Evolutionary conservation across 106 monocot species (phyloP).

Genomic region (Dactylorhiza incarnata): DNA sequence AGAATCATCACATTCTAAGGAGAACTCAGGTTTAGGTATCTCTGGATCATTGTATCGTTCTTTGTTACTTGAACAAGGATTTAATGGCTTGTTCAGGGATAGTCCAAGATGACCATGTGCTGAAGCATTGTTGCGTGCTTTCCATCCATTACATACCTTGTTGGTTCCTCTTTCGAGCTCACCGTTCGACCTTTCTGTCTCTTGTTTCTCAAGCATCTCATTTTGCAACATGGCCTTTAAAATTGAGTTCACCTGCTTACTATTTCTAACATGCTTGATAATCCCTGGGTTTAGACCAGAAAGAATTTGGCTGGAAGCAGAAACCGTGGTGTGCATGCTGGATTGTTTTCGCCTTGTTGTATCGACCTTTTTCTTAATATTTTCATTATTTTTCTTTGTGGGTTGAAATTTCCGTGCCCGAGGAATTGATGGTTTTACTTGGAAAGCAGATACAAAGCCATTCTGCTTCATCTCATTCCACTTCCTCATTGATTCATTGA

Average conservation of each 20-base stretch:
- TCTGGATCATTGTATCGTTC: not conserved
- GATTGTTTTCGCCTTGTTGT: conserved; percentile 26
- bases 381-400: conserved; percentile 41
- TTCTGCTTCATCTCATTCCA: conserved; percentile 88
- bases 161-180: not conserved
- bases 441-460: conserved; percentile 56
- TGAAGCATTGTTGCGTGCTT: too few relatives aligned
- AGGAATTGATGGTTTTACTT: conserved; percentile 28
- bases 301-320: conserved; percentile 68
- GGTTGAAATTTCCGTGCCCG: conserved; percentile 24
- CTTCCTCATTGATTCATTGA: conserved; percentile 41
- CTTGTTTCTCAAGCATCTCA: conserved; percentile 32
- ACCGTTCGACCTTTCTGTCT: not conserved
- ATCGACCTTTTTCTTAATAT: conserved; percentile 31
- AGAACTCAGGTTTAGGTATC: not conserved
- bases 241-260: conserved; percentile 80
- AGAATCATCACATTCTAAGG: conserved; percentile 7
- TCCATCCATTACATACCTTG: not conserved
- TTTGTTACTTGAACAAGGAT: not conserved
- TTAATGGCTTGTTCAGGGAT: not conserved
- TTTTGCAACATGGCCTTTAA: conserved; percentile 69
- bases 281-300: conserved; percentile 85
- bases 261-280: conserved; percentile 89
- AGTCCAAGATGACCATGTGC: too few relatives aligned
- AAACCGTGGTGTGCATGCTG: conserved; percentile 29